phyloP scores from a whole-genome alignment of 495 filamentous ascomycete genomes.

The Apiosordaria backusii region DNA sequence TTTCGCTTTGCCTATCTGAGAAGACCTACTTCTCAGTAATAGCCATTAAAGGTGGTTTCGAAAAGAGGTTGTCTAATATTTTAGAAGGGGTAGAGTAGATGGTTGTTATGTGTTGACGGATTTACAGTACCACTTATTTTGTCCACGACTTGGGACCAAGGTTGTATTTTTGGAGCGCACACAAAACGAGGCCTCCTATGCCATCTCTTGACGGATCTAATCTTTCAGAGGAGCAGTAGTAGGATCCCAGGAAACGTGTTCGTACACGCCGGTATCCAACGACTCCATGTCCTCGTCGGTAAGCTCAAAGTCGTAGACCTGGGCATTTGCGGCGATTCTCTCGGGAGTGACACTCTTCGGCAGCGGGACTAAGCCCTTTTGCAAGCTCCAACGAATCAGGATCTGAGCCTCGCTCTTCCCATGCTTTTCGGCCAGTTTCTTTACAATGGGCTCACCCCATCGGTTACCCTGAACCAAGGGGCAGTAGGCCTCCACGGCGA shows the following conservation, averaged over 20 bases:
- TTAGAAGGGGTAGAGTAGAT: too few species aligned
- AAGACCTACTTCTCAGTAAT: too few species aligned
- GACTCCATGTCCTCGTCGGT: constrained; percentile 54
- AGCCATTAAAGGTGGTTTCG: too few species aligned
- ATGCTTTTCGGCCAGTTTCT: constrained; percentile 62
- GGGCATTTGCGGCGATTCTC: constrained; percentile 70
- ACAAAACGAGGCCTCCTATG: too few species aligned
- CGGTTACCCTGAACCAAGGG: constrained; percentile 68
- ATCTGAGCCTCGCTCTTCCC: constrained; percentile 74
- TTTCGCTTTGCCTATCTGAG: too few species aligned
- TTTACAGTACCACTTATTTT: too few species aligned
- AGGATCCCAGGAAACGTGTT: constrained; percentile 73
- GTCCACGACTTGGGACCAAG: too few species aligned
- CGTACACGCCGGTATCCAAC: constrained; percentile 56
- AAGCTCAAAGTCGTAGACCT: constrained; percentile 81
- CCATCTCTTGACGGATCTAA: not conserved
- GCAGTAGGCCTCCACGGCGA: constrained; percentile 76
- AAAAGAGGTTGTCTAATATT: too few species aligned
- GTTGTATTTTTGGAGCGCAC: too few species aligned
- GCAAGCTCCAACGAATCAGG: constrained; percentile 80
- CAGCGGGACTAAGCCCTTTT: constrained; percentile 71
- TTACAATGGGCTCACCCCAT: constrained; percentile 61
- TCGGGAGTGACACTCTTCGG: constrained; percentile 69
- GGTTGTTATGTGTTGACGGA: too few species aligned
- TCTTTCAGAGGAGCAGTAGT: constrained; percentile 16